Evolutionary conservation across 192 early-diverging fungal genomes (phyloP).

Genomic region (Backusella tuberculispora): DNA sequence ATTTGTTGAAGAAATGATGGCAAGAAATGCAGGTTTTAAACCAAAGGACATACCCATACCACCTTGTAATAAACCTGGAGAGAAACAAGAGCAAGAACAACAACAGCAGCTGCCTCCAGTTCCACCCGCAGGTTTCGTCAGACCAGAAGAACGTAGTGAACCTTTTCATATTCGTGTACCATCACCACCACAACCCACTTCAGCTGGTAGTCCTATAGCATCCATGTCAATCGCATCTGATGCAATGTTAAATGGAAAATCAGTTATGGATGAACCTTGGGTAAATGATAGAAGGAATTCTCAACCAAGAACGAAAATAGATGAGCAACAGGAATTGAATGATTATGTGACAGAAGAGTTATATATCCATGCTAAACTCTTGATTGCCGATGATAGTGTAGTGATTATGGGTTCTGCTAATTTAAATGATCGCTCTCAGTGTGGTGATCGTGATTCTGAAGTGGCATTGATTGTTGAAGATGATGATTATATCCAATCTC

Average conservation of each 20-base stretch:
- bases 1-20: slow-evolving; percentile 26
- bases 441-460: slow-evolving; percentile 85
- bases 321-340: slow-evolving; percentile 10
- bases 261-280: neutral
- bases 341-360: slow-evolving; percentile 78
- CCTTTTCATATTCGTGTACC: too few species aligned
- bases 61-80: neutral
- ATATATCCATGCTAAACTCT: slow-evolving; percentile 85
- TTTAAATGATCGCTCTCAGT: slow-evolving; percentile 88
- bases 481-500: slow-evolving; percentile 60
- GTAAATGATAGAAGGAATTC: neutral
- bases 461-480: slow-evolving; percentile 84
- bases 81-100: neutral
- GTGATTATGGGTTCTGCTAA: slow-evolving; percentile 89
- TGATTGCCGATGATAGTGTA: slow-evolving; percentile 86
- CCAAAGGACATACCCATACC: too few species aligned
- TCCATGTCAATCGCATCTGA: neutral
- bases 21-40: slow-evolving; percentile 23
- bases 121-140: slow-evolving; percentile 10
- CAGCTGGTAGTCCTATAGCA: neutral
- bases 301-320: slow-evolving; percentile 5
- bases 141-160: neutral
- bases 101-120: slow-evolving; percentile 26
- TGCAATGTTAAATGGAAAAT: neutral
- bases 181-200: too few species aligned